Conservation (phyloP, 148 eudicot species). For the Oxyria digyna region DNA sequence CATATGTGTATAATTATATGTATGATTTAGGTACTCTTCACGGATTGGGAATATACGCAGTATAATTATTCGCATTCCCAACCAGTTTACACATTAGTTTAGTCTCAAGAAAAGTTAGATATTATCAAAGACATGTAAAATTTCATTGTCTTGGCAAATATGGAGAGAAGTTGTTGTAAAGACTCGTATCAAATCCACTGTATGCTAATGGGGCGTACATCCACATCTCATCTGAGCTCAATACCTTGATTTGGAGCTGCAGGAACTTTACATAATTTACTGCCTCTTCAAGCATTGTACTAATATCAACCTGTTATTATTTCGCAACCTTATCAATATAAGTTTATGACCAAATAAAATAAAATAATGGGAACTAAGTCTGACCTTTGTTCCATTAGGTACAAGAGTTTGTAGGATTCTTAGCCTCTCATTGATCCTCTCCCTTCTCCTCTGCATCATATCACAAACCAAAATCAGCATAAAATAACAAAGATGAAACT, state of each 20-base stretch:
- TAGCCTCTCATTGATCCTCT: slow-evolving; percentile 43
- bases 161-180: slow-evolving; percentile 21
- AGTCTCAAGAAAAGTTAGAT: neutral
- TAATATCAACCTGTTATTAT: slow-evolving; percentile 33
- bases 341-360: neutral
- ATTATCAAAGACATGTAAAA: neutral
- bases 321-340: neutral
- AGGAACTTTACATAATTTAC: slow-evolving; percentile 49
- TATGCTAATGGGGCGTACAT: slow-evolving; percentile 68
- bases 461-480: neutral
- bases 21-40: neutral
- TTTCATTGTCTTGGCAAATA: neutral
- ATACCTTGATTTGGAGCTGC: slow-evolving; percentile 50
- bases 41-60: neutral
- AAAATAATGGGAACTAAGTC: neutral
- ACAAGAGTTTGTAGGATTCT: slow-evolving; percentile 46
- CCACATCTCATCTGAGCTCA: slow-evolving; percentile 75
- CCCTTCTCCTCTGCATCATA: slow-evolving; percentile 43
- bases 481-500: neutral
- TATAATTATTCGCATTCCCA: neutral
- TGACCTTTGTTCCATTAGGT: slow-evolving; percentile 51
- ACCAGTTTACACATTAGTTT: neutral
- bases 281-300: slow-evolving; percentile 75
- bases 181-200: slow-evolving; percentile 51
- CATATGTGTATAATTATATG: neutral